These are phyloP conservation scores for Paramecium tetraurelia DNA, from an alignment of 73 alveolate species.

Conservation along the genomic window DNA sequence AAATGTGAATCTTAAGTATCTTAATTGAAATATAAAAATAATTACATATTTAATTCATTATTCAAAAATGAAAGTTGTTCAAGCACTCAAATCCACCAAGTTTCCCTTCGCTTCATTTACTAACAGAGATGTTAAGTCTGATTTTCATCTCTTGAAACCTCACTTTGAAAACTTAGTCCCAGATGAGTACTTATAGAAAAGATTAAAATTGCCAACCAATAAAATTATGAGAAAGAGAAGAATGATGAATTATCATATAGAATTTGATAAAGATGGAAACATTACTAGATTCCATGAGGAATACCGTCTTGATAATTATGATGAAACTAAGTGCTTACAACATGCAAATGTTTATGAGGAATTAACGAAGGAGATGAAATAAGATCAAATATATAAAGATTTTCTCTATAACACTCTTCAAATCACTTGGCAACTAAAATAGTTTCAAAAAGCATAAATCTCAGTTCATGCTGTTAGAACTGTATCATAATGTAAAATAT, in stretches of 20 bases:
- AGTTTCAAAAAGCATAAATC: background rate
- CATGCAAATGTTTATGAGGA: slow-evolving; percentile 14
- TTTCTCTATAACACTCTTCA: background rate
- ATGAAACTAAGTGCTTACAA: background rate
- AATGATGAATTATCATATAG: slow-evolving; percentile 32
- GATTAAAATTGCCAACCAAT: background rate
- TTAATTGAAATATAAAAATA: background rate
- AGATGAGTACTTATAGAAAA: background rate
- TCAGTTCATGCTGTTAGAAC: slow-evolving; percentile 23
- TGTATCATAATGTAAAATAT: background rate
- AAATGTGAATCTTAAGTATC: background rate
- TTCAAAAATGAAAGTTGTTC: background rate
- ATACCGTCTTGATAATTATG: background rate
- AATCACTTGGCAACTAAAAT: background rate
- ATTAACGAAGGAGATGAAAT: background rate
- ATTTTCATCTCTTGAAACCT: background rate
- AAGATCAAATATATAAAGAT: slow-evolving; percentile 1
- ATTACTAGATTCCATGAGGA: slow-evolving; percentile 8
- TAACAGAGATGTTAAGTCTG: slow-evolving; percentile 2
- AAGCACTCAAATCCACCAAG: background rate
- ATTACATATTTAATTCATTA: background rate
- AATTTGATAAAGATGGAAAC: slow-evolving; percentile 19
- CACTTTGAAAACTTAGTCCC: background rate
- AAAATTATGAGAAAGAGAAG: slow-evolving; percentile 6
- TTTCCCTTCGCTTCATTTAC: slow-evolving; percentile 4